Evolutionary conservation across 225 moss, liverwort and hornwort genomes (phyloP).

Genomic region (Marchantia polymorpha): DNA sequence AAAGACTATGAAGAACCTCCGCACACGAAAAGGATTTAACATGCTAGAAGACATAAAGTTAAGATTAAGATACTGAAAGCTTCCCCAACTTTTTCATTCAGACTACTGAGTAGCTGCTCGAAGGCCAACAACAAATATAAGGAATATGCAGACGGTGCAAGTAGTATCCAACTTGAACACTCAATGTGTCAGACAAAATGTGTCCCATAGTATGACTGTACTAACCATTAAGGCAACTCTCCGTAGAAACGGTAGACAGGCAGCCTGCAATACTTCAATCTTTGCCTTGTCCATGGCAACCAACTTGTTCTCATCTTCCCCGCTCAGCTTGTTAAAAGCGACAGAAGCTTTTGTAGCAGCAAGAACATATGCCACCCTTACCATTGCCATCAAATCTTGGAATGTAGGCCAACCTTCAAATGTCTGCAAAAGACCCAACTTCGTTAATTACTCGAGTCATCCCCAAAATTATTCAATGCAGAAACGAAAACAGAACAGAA

Average conservation of each 20-base stretch:
- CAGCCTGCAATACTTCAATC: slow-evolving; percentile 43
- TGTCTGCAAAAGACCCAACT: slow-evolving; percentile 48
- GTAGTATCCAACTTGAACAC: too few species aligned
- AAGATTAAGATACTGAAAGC: too few species aligned
- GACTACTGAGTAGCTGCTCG: too few species aligned
- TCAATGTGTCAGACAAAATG: too few species aligned
- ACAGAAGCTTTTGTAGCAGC: slow-evolving; percentile 69
- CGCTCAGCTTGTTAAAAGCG: slow-evolving; percentile 59
- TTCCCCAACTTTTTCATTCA: too few species aligned
- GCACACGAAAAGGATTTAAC: too few species aligned
- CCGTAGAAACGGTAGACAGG: slow-evolving; percentile 81
- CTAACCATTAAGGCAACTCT: slow-evolving; percentile 81
- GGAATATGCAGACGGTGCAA: too few species aligned
- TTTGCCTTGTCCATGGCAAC: slow-evolving; percentile 42
- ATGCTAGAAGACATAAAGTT: too few species aligned
- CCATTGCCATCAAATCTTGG: slow-evolving; percentile 67
- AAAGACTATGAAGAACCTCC: too few species aligned
- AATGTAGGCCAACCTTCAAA: slow-evolving; percentile 76
- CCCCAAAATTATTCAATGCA: background rate
- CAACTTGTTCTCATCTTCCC: slow-evolving; percentile 25
- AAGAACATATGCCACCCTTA: slow-evolving; percentile 61
- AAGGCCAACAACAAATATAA: too few species aligned
- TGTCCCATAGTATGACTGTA: slow-evolving; percentile 6
- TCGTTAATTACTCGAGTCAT: background rate
- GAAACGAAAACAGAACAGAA: background rate